Base-by-base conservation (phyloP, 2,329 filamentous ascomycete species). In the Fusarium burgessii region DNA sequence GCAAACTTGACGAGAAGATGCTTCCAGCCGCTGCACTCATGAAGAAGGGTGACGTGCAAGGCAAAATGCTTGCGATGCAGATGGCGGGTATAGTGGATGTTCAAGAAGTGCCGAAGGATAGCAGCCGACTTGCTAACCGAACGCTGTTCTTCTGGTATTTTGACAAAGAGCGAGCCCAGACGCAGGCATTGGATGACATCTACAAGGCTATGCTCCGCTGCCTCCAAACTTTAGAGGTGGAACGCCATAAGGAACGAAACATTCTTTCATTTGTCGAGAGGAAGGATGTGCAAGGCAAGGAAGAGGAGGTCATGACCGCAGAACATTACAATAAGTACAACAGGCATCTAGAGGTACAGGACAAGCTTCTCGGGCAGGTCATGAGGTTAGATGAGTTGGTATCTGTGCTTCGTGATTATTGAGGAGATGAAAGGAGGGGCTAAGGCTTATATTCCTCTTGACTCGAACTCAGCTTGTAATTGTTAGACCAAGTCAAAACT, bases 131-230 rank as follows among this genome's bases (percentile, higher is more conserved):
- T 74, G 93, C 95, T 1, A 93, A 91, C 68, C 90, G 94, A 56
- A 97, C 94, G 1, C 88, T 97, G 27, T 98, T 95, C 79, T 89
- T 98, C 60, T 98, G 95, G 91, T 97, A 90, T 84, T 97, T 94
- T 80, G 95, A 98, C 78, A 84, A 88, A 14, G 89, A 94, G 47
- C 89, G 92, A 49, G 91, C 92, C 10, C 85, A 91, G 51, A 86
- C 88, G 23, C 88, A 92, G 66, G 83, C 97, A 3, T 82, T 97
- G 14, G 92, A 97, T 69, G 91, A 93, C 65, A 89, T 92, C 1
- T 98, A 97, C 84, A 97, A 97, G 80, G 88, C 91, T 32, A 97
- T 98, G 93, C 87, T 94, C 18, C 90, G 95, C 61, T 92, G 92
- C 69, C 80, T 98, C 51, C 93, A 97, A 79, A 91, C 94, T 27